A percentile compares a stretch with the other conserved stretches of the same genome.
Evolutionary conservation across 805 yeast species (phyloP).

Genomic region (Candida coquimbonensis): DNA sequence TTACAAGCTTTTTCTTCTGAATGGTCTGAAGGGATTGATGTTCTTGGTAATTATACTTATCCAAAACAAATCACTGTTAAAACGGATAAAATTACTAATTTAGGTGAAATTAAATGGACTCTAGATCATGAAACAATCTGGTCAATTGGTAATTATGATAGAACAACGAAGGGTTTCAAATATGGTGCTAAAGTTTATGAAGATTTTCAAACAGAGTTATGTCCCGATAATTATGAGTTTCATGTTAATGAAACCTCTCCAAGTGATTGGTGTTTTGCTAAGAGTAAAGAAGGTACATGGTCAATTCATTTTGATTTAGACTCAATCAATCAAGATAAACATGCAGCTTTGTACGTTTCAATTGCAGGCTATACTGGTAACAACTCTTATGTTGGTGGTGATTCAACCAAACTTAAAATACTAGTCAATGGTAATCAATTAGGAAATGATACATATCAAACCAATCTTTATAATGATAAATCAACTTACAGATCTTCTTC

Average conservation of each 20-base stretch:
- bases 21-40: constrained; percentile 4
- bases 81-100: not conserved
- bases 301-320: constrained; percentile 1
- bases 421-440: constrained; percentile 3
- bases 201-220: constrained; percentile 3
- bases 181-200: constrained; percentile 2
- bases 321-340: not conserved
- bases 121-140: constrained; percentile 1
- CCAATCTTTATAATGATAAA: constrained; percentile 2
- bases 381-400: constrained; percentile 3
- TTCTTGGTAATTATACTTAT: constrained; percentile 1
- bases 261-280: constrained; percentile 1
- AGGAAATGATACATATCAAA: not conserved
- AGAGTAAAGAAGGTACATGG: constrained; percentile 2
- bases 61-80: not conserved
- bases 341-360: constrained; percentile 1
- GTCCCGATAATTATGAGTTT: constrained; percentile 1
- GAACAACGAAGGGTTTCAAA: constrained; percentile 2
- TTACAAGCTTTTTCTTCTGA: constrained; percentile 3
- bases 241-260: not conserved
- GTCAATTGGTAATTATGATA: constrained; percentile 3
- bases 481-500: constrained; percentile 3
- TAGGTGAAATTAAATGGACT: not conserved
- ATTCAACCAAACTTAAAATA: constrained; percentile 1
- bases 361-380: constrained; percentile 4